Base-by-base conservation (phyloP, 345 rosid species). In the Corchorus capsularis region DNA sequence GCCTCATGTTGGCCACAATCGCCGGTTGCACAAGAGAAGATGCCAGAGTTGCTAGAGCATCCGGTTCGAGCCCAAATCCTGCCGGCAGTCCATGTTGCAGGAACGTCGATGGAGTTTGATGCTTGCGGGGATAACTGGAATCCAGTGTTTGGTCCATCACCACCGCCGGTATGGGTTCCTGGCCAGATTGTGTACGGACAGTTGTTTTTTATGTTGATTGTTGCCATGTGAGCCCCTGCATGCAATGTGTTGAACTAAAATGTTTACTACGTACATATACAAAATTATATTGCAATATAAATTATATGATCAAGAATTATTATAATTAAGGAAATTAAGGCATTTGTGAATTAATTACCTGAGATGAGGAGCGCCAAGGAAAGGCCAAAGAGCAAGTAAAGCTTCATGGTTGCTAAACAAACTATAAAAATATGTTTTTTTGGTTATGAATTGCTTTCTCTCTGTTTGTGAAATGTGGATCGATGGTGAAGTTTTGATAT, bases 171-270 rank as follows among this genome's bases (percentile, higher is more conserved):
- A 19, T 78, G 63, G 32, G 22, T 64, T 35, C 64, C 91, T 0
- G 92, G 90, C 89, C 92, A 91, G 14, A 89, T 63, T 0, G 83
- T 84, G 79, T 12, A 79, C 0, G 79, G 61, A 53, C 93, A 91
- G 47, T 84, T 86, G 84, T 91, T 88, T 22, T n/a, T 78, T 64
- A 88, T 37, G 0, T 80, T 88, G 74, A 89, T 68, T 19, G 75
- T 81, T 20, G 73, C 73, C 41, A 35, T 47, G 14, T 46, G 43
- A 47, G 41, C 73, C 73, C 60, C 73, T 69, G 73, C 71, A 41
- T n/a, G 68, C 49, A 63, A 39, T 27, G 27, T 17, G 43, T 6
- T 3, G 43, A 6, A 39, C 5, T 27, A 39, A 6, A 39, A 6
- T 3, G 71, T 27, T 27, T 27, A 27, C 27, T 1, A 27, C n/a